These are phyloP conservation scores for Backusella sp. DNA, from an alignment of 192 early-diverging fungal genomes.

Conservation along the genomic window DNA sequence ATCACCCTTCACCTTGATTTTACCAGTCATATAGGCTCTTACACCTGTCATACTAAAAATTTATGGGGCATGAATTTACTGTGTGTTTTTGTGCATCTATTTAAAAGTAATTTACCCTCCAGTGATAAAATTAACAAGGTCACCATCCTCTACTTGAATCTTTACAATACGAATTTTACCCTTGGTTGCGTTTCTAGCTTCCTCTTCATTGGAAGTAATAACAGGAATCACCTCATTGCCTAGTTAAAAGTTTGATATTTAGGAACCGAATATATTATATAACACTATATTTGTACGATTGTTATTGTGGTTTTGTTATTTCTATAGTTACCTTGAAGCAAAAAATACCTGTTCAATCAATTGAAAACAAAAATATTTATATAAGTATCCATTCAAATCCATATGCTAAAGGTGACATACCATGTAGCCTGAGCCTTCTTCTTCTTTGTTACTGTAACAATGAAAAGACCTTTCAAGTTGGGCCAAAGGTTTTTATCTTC, in stretches of 20 bases:
- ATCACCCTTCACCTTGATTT: constrained; percentile 33
- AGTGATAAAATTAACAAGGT: constrained; percentile 38
- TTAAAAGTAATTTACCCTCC: constrained; percentile 30
- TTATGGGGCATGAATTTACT: background rate
- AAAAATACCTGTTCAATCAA: constrained; percentile 24
- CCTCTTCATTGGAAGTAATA: constrained; percentile 24
- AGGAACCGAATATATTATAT: background rate
- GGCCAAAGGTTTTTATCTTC: constrained; percentile 28
- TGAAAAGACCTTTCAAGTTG: constrained; percentile 33
- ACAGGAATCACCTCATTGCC: constrained; percentile 30
- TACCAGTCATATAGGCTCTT: constrained; percentile 30
- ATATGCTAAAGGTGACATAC: constrained; percentile 6
- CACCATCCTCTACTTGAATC: constrained; percentile 32
- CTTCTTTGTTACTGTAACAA: constrained; percentile 33
- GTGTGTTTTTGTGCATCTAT: background rate
- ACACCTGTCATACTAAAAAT: constrained; percentile 24
- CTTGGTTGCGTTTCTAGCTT: constrained; percentile 3
- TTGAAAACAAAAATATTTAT: background rate
- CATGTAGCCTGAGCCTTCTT: constrained; percentile 28
- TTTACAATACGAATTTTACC: constrained; percentile 23
- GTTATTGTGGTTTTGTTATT: background rate
- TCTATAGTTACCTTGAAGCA: constrained; percentile 19
- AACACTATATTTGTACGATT: background rate
- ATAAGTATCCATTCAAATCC: background rate
- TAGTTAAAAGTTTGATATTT: background rate